These are phyloP conservation scores for Torulaspora indica DNA, from an alignment of 805 yeast species.

Conservation along the genomic window DNA sequence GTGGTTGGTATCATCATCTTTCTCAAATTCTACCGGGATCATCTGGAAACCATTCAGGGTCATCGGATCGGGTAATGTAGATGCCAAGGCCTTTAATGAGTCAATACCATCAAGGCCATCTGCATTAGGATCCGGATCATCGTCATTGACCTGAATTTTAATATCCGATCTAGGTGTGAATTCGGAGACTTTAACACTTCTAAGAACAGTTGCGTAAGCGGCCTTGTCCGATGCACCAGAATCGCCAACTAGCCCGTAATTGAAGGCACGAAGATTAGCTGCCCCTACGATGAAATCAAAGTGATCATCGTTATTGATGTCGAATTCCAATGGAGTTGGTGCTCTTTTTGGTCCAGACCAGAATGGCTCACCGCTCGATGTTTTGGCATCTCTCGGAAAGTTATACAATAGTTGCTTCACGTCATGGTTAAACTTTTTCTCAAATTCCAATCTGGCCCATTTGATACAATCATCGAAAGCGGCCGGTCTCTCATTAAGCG, in stretches of 20 bases:
- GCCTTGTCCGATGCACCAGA: constrained; percentile 45
- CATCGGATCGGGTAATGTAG: constrained; percentile 82
- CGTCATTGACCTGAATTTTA: constrained; percentile 77
- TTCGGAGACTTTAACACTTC: constrained; percentile 48
- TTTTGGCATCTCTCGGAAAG: constrained; percentile 90
- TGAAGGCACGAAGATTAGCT: constrained; percentile 85
- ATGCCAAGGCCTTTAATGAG: constrained; percentile 63
- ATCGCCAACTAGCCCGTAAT: constrained; percentile 84
- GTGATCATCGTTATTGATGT: constrained; percentile 70
- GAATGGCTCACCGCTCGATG: constrained; percentile 86
- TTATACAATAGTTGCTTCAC: constrained; percentile 86
- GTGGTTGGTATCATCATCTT: constrained; percentile 94
- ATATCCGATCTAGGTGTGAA: constrained; percentile 73
- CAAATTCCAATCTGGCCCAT: constrained; percentile 93
- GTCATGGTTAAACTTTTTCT: constrained; percentile 76
- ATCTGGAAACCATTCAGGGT: constrained; percentile 84
- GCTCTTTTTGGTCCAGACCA: constrained; percentile 99
- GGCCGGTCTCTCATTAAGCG: constrained; percentile 77
- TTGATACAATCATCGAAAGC: constrained; percentile 88
- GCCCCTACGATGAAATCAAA: constrained; percentile 79
- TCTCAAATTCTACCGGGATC: constrained; percentile 90
- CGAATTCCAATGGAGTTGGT: constrained; percentile 79
- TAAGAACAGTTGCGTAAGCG: constrained; percentile 51
- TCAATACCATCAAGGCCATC: constrained; percentile 49
- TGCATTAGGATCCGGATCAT: constrained; percentile 83